Base-by-base conservation (phyloP, 2,329 filamentous ascomycete species). In the Emergomyces pasteurianus region DNA sequence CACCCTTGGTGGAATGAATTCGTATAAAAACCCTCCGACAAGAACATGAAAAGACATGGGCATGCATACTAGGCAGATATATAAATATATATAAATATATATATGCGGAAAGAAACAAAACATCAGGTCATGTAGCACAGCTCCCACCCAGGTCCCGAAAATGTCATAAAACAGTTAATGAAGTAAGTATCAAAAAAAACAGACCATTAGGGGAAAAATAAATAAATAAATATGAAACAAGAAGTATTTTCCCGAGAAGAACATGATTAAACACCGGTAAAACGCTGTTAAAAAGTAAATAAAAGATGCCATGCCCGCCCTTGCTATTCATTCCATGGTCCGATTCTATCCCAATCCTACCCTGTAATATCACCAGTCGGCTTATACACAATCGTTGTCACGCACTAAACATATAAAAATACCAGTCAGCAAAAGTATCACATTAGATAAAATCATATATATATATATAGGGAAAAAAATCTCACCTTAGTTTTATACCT, bases 381-480 rank as follows among this genome's bases (percentile, higher is more conserved):
- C 79, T 96, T 97, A 78, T 97, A 97, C 79, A 97, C 87, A 72
- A 97, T 95, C 2, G 92, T 96, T 3, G 92, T 97, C 42, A 97
- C 88, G 75, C 97, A 97, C 92, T 96, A 68, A 28, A 42, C 18
- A 2, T 10, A 59, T n/a, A n/a, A n/a, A n/a, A n/a, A n/a, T n/a
- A 38, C 55, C 34, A 14, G 58, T 3, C 26, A 21, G 1, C 2
- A 31, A 46, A 5, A 50, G 43, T 18, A 28, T 7, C 16, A 42
- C 5, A 50, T 23, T 14, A 26, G 42, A 18, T 61, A 42, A 18
- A 16, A 12, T 54, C 23, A 54, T 60, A 38, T n/a, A n/a, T n/a
- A 62, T 28, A 61, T 59, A 47, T 36, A 62, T 31, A 61, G 57
- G 43, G 14, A 12, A 14, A 14, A 55, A 49, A 36, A 42, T 63